Conservation (phyloP, 768 basidiomycete species). For the Amylocystis lapponica region DNA sequence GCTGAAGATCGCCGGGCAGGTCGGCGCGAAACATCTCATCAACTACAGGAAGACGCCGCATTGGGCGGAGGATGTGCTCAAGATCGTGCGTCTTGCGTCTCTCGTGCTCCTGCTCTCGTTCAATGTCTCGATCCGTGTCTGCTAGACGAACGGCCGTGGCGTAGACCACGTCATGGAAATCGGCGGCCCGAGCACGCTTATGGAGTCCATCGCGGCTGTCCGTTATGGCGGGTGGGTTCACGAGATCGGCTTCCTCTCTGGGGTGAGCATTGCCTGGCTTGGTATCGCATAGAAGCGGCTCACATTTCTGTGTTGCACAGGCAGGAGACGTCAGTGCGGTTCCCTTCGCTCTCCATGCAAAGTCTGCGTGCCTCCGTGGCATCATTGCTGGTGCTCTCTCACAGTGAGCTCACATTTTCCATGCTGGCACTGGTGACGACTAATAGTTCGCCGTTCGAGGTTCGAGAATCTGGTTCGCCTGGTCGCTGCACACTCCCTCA, state of each 20-base stretch:
- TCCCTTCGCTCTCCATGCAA: conserved; percentile 4
- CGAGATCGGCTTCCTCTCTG: conserved; percentile 44
- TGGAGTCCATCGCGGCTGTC: conserved; percentile 35
- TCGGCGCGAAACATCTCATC: conserved; percentile 54
- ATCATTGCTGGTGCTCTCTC: conserved; percentile 48
- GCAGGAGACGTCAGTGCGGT: conserved; percentile 7
- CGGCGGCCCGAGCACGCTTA: conserved; percentile 46
- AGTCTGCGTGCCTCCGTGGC: conserved; percentile 36
- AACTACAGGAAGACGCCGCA: conserved; percentile 53
- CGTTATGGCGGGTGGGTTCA: conserved; percentile 39
- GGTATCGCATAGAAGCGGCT: conserved; percentile 15
- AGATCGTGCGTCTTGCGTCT: conserved; percentile 28
- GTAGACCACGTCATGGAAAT: conserved; percentile 42
- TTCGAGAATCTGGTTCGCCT: conserved; percentile 50
- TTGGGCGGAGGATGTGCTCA: conserved; percentile 48
- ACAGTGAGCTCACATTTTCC: conserved; percentile 31
- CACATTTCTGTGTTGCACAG: conserved; percentile 17
- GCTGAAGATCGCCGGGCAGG: conserved; percentile 41
- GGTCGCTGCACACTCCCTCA: conserved; percentile 38
- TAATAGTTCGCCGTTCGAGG: conserved; percentile 19
- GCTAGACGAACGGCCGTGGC: conserved; percentile 24
- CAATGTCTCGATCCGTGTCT: not conserved
- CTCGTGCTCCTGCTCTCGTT: not conserved
- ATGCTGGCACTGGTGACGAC: not conserved
- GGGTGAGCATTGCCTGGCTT: conserved; percentile 23